phyloP scores from a whole-genome alignment of 257 asterid species.

The Solanum dulcamara region DNA sequence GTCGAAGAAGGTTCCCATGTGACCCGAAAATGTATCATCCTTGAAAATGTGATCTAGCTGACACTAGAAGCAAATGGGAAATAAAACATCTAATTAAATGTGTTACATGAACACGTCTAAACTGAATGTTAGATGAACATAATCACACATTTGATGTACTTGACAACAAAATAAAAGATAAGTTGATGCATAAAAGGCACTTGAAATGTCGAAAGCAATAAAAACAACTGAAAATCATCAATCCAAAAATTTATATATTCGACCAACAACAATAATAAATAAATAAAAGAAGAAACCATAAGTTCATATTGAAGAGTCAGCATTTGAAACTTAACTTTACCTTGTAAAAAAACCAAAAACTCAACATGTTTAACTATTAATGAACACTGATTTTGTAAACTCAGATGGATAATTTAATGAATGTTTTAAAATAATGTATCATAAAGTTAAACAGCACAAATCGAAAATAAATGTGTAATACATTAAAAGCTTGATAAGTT shows the following conservation, averaged over 20 bases:
- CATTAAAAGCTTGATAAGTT: neutral
- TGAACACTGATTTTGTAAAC: neutral
- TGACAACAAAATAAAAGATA: neutral
- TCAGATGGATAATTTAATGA: neutral
- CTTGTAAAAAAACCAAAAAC: neutral
- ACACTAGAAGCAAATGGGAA: constrained; percentile 47
- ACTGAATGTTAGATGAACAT: neutral
- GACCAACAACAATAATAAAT: neutral
- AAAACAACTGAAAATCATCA: neutral
- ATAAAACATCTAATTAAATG: neutral
- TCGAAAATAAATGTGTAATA: neutral
- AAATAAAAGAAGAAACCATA: neutral
- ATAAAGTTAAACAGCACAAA: neutral
- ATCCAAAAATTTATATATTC: neutral
- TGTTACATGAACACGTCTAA: neutral
- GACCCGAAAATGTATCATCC: constrained; percentile 85
- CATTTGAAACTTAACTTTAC: neutral
- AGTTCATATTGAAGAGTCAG: neutral
- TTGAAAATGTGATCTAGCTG: constrained; percentile 83
- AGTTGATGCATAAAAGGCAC: neutral
- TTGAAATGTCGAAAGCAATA: neutral
- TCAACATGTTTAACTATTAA: neutral
- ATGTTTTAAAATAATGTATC: neutral
- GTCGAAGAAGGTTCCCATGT: constrained; percentile 69
- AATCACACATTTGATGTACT: neutral